phyloP scores from a whole-genome alignment of 208 protist species.

The Leishmania arabica region DNA sequence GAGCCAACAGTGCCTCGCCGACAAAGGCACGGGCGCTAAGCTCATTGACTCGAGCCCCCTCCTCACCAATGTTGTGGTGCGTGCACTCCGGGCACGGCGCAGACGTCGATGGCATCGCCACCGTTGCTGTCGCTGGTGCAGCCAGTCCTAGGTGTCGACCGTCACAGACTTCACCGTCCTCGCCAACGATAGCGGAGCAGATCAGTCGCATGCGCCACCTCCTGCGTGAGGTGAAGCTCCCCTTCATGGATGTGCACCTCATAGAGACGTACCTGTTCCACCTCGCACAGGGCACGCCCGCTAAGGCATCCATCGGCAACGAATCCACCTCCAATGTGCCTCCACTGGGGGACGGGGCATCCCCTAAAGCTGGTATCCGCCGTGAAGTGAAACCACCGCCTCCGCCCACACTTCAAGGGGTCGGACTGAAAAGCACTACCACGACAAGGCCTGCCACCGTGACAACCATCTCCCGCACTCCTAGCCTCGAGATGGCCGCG shows the following conservation, averaged over 20 bases:
- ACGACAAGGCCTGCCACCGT: background rate
- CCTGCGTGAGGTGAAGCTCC: slow-evolving; percentile 23
- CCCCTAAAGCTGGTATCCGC: background rate
- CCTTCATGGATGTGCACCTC: slow-evolving; percentile 9
- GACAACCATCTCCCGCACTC: background rate
- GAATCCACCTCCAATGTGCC: background rate
- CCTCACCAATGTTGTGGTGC: background rate
- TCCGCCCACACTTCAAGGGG: background rate
- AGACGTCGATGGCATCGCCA: background rate
- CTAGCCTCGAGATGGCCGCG: background rate
- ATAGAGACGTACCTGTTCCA: slow-evolving; percentile 8
- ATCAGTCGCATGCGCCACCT: slow-evolving; percentile 11
- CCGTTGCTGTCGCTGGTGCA: background rate
- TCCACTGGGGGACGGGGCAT: background rate
- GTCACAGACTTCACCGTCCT: background rate
- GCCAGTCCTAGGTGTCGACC: background rate
- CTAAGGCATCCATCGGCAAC: background rate
- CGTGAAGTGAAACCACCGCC: background rate
- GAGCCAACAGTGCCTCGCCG: background rate
- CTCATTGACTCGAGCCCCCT: background rate
- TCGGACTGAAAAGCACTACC: background rate
- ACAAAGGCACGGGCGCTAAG: background rate
- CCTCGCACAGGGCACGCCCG: too few species aligned
- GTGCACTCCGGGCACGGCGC: background rate
- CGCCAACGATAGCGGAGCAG: background rate